Base-by-base conservation (phyloP, 2,329 filamentous ascomycete genomes). In the Truncatella angustata region DNA sequence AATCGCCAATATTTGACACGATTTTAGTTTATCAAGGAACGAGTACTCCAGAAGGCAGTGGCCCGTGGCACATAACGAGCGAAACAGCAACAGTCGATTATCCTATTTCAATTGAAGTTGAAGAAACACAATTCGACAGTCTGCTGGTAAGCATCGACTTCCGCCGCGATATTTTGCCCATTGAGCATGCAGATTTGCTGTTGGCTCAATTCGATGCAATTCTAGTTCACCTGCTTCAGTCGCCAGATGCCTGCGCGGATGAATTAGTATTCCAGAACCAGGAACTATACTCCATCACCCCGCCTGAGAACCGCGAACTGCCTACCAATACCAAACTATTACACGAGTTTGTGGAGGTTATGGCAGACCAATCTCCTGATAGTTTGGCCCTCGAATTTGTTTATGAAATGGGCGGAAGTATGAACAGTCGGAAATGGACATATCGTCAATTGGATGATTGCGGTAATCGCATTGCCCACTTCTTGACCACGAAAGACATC, bases 41-140 rank as follows among this genome's bases (percentile, higher is more conserved):
- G 4, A 24, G 12, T 12, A 4, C 7, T n/a, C 26, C 12, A 9
- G 7, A 5, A 32, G 44, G 54, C 1, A 32, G 28, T 4, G 39
- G 63, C 3, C 70, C 76, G 0, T 95, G 89, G 87, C 72, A 73
- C 5, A 57, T 88, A 0, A 56, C 82, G 1, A 73, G 82, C 14
- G 91, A 96, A 53, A 73, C 81, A 47, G 86, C 88, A 5, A 81
- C 77, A 1, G 82, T 89, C 2, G 89, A 95, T 60, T 96, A 93
- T 66, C 76, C 87, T 0, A 71, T 95, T 1, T 96, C 93, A 0
- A 72, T 97, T 18, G 92, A 97, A 66, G 69, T 95, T 30, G 84
- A 91, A 53, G 84, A 86, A 0, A 66, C 63, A 1, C 49, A 59
- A 0, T 58, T 70, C 0, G 77, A 76, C 1, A 60, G 66, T 3